A percentile compares a stretch with the other conserved stretches of the same genome.
Evolutionary conservation across 2,329 filamentous ascomycete species (phyloP).

Genomic region (Xylaria sp.): DNA sequence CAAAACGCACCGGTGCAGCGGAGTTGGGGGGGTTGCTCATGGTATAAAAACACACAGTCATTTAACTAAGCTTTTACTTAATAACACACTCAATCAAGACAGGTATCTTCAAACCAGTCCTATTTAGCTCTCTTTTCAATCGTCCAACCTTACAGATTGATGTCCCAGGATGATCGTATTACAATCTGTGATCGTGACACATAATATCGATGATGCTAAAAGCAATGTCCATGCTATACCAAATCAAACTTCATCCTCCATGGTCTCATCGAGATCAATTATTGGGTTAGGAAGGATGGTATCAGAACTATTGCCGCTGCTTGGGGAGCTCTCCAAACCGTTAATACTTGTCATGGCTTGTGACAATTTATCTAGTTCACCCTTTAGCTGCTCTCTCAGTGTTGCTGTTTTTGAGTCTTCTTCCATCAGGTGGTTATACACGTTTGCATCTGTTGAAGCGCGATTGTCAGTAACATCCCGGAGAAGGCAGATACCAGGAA

Average conservation of each 20-base stretch:
- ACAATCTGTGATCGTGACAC: background rate
- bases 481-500: background rate
- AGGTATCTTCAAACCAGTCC: background rate
- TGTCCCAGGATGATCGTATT: background rate
- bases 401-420: slow-evolving; percentile 59
- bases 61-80: slow-evolving; percentile 20
- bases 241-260: slow-evolving; percentile 38
- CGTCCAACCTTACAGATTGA: background rate
- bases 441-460: slow-evolving; percentile 43
- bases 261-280: slow-evolving; percentile 35
- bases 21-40: slow-evolving; percentile 22
- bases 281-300: slow-evolving; percentile 16
- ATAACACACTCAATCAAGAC: slow-evolving; percentile 11
- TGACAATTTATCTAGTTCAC: slow-evolving; percentile 59
- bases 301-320: slow-evolving; percentile 36
- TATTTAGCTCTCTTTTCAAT: slow-evolving; percentile 1
- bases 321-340: slow-evolving; percentile 54
- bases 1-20: slow-evolving; percentile 25
- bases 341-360: slow-evolving; percentile 60
- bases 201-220: slow-evolving; percentile 7
- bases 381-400: slow-evolving; percentile 56
- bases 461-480: slow-evolving; percentile 8
- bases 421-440: slow-evolving; percentile 60
- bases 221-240: background rate
- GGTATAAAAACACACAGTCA: slow-evolving; percentile 21